Base-by-base conservation (phyloP, 352 stramenopile species). In the Globisporangium barbulae region DNA sequence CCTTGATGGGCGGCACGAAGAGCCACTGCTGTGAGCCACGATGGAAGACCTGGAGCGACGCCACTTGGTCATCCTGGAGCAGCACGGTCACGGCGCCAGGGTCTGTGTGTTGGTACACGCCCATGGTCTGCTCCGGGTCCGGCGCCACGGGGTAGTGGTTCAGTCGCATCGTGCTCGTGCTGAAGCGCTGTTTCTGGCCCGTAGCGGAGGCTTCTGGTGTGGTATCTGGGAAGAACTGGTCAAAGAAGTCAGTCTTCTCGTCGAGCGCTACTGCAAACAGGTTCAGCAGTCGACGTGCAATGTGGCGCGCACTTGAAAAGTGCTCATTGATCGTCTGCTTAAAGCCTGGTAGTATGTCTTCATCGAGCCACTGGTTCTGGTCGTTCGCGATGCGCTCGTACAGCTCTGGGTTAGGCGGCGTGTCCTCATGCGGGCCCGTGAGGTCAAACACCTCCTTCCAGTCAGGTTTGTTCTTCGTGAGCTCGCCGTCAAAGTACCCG, bases 401-500 rank as follows among this genome's bases (percentile, higher is more conserved):
- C 30, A 68, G 61, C 9, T 61, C 49, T 45, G 80, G 65, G 21
- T 88, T 65, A 6, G 83, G 70, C 1, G 71, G 50, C 1, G 65
- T 69, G 37, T 87, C 75, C 21, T 87, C 75, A 13, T 80, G 66
- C 0, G 25, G 69, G 1, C 76, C 76, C n/a, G 70, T 70, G 53
- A 81, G 81, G 78, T 97, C 93, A 17, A 97, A 75, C 10, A 70
- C 76, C 67, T 98, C 84, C 56, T 98, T 98, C 89, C 89, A 97
- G 74, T 98, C 94, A 22, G 72, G 75, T 56, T 86, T 93, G 70
- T 96, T 90, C 77, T 98, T 98, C 44, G 94, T 98, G 35, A 98
- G 75, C 67, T 98, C 94, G 68, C 96, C 84, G 66, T 98, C 90
- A 74, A 97, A 97, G 70, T 90, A 98, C 17, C 94, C 94, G 59